Conservation (phyloP, 2,329 filamentous ascomycete species). For the Alternaria consortialis region DNA sequence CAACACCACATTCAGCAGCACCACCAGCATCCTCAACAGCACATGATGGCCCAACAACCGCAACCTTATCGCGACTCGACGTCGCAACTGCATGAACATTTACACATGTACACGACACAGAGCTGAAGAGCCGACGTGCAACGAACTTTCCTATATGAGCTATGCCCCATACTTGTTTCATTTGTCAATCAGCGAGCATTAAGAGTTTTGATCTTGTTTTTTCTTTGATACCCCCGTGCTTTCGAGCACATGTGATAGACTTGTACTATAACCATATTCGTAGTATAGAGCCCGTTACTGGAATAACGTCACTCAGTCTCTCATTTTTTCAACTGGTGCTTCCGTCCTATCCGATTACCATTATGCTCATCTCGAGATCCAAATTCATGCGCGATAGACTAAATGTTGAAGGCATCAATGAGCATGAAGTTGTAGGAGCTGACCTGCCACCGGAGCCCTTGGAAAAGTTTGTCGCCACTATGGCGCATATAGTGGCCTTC, state of each 20-base stretch:
- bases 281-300: conserved; percentile 1
- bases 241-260: conserved; percentile 23
- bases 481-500: background rate
- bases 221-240: conserved; percentile 33
- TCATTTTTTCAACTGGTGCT: background rate
- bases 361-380: background rate
- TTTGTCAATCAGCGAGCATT: conserved; percentile 28
- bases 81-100: conserved; percentile 34
- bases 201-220: conserved; percentile 19
- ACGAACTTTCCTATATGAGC: conserved; percentile 8
- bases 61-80: conserved; percentile 29
- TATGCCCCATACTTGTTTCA: conserved; percentile 3
- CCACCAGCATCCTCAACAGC: conserved; percentile 30
- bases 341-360: background rate
- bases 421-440: background rate
- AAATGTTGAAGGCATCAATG: background rate
- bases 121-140: conserved; percentile 17
- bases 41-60: conserved; percentile 31
- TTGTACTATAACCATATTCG: conserved; percentile 24
- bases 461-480: background rate
- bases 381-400: background rate
- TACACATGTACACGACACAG: conserved; percentile 36
- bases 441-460: no score
- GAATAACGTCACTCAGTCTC: background rate
- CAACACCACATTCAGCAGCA: conserved; percentile 25